Conservation (phyloP, 106 monocot species). For the Allium cepa region DNA sequence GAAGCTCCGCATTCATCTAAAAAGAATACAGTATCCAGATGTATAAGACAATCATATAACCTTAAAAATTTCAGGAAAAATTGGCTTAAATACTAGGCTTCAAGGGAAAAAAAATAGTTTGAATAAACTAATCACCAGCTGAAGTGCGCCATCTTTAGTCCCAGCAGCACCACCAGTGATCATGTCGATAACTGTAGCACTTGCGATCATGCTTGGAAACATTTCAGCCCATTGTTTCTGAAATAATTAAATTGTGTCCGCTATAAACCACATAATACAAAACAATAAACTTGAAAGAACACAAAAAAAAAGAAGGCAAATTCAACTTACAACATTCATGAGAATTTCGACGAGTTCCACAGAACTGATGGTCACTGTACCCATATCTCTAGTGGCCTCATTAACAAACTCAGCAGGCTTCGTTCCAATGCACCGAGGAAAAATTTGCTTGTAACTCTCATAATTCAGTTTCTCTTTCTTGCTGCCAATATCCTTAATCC, state of each 20-base stretch:
- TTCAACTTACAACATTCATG: slow-evolving; percentile 48
- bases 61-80: neutral
- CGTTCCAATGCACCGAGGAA: slow-evolving; percentile 30
- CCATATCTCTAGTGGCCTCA: slow-evolving; percentile 63
- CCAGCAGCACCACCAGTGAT: slow-evolving; percentile 67
- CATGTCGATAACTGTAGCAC: slow-evolving; percentile 42
- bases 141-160: slow-evolving; percentile 64
- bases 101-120: neutral
- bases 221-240: slow-evolving; percentile 81
- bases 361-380: slow-evolving; percentile 61
- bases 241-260: neutral
- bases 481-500: slow-evolving; percentile 24
- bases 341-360: slow-evolving; percentile 59
- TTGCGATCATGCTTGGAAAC: slow-evolving; percentile 71
- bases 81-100: neutral
- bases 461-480: slow-evolving; percentile 30
- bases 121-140: slow-evolving; percentile 42
- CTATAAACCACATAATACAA: neutral
- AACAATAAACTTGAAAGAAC: neutral
- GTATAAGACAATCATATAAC: too few species aligned
- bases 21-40: slow-evolving; percentile 20
- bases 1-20: slow-evolving; percentile 4
- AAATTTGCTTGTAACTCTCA: slow-evolving; percentile 42
- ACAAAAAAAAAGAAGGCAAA: neutral
- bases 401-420: slow-evolving; percentile 38